A percentile compares a stretch with the other conserved stretches of the same genome.
Conservation (phyloP, 257 asterid species). For the Nicotiana otophora region DNA sequence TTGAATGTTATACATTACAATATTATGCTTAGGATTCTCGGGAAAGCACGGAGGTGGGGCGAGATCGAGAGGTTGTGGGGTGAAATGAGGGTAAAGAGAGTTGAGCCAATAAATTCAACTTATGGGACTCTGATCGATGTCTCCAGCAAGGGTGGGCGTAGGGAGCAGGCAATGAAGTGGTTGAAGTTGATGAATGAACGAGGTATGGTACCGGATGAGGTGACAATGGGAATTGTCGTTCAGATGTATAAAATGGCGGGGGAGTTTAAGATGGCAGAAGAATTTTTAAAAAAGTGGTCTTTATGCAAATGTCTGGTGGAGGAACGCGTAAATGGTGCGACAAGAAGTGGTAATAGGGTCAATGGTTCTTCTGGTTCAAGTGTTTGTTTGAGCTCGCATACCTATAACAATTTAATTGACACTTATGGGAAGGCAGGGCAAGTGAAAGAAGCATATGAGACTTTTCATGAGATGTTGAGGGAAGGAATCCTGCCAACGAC, state of each 20-base stretch:
- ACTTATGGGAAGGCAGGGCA: constrained; percentile 91
- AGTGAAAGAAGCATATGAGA: constrained; percentile 60
- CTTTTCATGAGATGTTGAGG: constrained; percentile 63
- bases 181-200: constrained; percentile 61
- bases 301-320: constrained; percentile 16
- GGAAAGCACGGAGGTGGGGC: constrained; percentile 57
- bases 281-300: constrained; percentile 79
- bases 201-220: constrained; percentile 83
- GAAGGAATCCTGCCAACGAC: constrained; percentile 66
- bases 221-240: constrained; percentile 77
- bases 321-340: constrained; percentile 17
- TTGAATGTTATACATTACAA: constrained; percentile 88
- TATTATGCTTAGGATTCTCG: constrained; percentile 72
- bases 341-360: constrained; percentile 17
- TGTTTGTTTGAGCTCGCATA: constrained; percentile 46
- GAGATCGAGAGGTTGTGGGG: constrained; percentile 60
- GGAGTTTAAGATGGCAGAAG: constrained; percentile 75
- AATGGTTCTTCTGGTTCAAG: constrained; percentile 23
- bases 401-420: constrained; percentile 82
- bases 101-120: constrained; percentile 70
- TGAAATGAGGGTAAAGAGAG: constrained; percentile 55
- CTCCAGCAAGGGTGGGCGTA: constrained; percentile 61
- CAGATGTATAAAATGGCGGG: constrained; percentile 93
- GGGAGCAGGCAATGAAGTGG: constrained; percentile 63
- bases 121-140: constrained; percentile 94